phyloP scores from a whole-genome alignment of 192 early-diverging fungal species.

The Lobosporangium transversale region DNA sequence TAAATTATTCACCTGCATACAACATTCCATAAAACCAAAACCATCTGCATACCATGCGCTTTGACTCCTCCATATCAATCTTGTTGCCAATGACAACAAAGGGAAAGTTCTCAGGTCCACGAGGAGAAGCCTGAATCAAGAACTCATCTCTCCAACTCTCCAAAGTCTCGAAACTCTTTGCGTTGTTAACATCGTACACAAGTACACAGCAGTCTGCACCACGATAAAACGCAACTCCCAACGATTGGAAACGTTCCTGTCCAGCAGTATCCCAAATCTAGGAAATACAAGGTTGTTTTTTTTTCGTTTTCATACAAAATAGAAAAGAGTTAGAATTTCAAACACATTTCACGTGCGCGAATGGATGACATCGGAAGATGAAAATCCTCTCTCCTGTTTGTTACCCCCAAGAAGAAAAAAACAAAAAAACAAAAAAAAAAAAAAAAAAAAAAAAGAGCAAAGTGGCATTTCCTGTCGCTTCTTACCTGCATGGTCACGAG shows the following conservation, averaged over 20 bases:
- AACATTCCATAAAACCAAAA: neutral
- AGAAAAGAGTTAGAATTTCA: no score
- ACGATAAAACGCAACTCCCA: conserved; percentile 99
- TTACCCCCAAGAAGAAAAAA: no score
- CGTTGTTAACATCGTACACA: conserved; percentile 96
- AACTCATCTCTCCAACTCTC: conserved; percentile 99
- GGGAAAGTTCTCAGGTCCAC: conserved; percentile 97
- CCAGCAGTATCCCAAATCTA: conserved; percentile 99
- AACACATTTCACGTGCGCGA: no score
- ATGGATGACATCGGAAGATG: no score
- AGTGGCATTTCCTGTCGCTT: neutral
- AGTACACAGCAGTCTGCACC: conserved; percentile 99
- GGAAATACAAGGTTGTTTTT: no score
- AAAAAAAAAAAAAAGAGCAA: conserved; percentile 8
- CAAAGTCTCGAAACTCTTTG: conserved; percentile 93
- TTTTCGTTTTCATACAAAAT: no score
- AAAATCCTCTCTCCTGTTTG: no score
- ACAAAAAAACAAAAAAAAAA: no score
- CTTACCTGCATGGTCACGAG: conserved; percentile 93
- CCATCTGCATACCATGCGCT: conserved; percentile 73
- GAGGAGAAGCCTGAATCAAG: conserved; percentile 92
- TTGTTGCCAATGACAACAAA: conserved; percentile 99
- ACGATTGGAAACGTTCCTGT: conserved; percentile 97
- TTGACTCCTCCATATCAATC: conserved; percentile 95
- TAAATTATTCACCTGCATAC: no score